phyloP scores from a whole-genome alignment of 1,284 basidiomycete genomes.

The Malassezia japonica region DNA sequence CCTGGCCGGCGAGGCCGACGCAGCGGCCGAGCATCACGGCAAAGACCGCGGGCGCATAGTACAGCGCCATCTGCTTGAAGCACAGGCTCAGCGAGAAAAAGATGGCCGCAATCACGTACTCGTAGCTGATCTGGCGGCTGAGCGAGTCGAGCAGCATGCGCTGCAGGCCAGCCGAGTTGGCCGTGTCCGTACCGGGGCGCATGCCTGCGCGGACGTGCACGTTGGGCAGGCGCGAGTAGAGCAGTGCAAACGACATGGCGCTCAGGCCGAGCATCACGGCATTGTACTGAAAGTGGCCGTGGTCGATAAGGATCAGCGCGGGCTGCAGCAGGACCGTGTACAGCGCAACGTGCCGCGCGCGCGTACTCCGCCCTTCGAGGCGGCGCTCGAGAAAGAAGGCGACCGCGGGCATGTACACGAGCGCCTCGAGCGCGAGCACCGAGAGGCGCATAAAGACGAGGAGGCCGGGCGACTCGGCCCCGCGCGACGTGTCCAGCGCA shows the following conservation, averaged over 20 bases:
- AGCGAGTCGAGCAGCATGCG: constrained; percentile 21
- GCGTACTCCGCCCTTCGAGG: constrained; percentile 31
- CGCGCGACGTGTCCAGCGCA: constrained; percentile 64
- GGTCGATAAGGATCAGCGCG: constrained; percentile 70
- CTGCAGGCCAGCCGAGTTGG: constrained; percentile 10
- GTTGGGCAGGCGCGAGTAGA: constrained; percentile 39
- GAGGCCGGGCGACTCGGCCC: constrained; percentile 57
- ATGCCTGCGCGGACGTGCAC: constrained; percentile 13
- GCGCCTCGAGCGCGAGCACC: constrained; percentile 61
- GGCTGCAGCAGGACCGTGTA: constrained; percentile 67
- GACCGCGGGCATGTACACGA: constrained; percentile 65
- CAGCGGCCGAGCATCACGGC: constrained; percentile 45
- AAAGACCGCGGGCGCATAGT: constrained; percentile 69
- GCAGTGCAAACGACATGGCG: constrained; percentile 30
- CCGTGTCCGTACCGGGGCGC: neutral
- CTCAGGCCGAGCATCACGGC: constrained; percentile 46
- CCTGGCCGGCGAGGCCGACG: constrained; percentile 65
- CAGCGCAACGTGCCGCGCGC: constrained; percentile 35
- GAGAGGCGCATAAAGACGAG: constrained; percentile 69
- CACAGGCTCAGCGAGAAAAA: constrained; percentile 71
- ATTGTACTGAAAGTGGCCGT: constrained; percentile 72
- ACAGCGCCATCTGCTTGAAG: constrained; percentile 93
- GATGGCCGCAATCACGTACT: constrained; percentile 64
- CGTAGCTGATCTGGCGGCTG: constrained; percentile 37
- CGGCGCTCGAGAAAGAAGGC: constrained; percentile 29